Conservation (phyloP, 768 basidiomycete genomes). For the Mycena vulgaris region DNA sequence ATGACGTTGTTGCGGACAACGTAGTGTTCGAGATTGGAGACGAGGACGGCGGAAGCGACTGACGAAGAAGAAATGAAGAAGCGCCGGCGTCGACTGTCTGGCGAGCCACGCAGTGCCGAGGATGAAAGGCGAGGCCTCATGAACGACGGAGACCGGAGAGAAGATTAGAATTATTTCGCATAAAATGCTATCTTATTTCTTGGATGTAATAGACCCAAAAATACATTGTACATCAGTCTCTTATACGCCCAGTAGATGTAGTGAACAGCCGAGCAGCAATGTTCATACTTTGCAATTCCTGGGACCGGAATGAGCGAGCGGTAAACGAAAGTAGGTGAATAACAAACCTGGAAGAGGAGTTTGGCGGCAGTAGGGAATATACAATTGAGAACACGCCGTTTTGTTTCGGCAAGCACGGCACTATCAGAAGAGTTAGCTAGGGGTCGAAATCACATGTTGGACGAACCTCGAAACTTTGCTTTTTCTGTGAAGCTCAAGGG, state of each 20-base stretch:
- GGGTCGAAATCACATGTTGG: neutral
- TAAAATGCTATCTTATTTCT: slow-evolving; percentile 34
- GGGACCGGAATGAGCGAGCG: slow-evolving; percentile 13
- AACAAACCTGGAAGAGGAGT: slow-evolving; percentile 89
- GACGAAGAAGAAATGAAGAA: slow-evolving; percentile 77
- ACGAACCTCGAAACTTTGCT: slow-evolving; percentile 92
- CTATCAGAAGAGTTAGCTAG: slow-evolving; percentile 45
- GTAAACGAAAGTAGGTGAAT: neutral
- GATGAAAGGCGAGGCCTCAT: slow-evolving; percentile 82
- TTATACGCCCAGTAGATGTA: slow-evolving; percentile 88
- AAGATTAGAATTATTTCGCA: slow-evolving; percentile 30
- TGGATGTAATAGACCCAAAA: slow-evolving; percentile 27
- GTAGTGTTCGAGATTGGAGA: slow-evolving; percentile 95
- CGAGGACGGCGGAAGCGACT: slow-evolving; percentile 77
- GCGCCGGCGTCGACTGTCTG: slow-evolving; percentile 61
- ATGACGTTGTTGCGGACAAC: slow-evolving; percentile 65
- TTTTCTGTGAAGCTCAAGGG: slow-evolving; percentile 72
- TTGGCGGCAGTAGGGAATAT: slow-evolving; percentile 98
- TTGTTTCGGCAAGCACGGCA: slow-evolving; percentile 98
- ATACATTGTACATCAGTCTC: slow-evolving; percentile 60
- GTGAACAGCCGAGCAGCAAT: slow-evolving; percentile 92
- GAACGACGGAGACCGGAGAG: slow-evolving; percentile 44
- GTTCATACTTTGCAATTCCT: slow-evolving; percentile 97
- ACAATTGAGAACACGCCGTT: slow-evolving; percentile 91
- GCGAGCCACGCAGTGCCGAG: slow-evolving; percentile 62